Evolutionary conservation across 345 rosid genomes (phyloP).

Genomic region (Gossypium australe): DNA sequence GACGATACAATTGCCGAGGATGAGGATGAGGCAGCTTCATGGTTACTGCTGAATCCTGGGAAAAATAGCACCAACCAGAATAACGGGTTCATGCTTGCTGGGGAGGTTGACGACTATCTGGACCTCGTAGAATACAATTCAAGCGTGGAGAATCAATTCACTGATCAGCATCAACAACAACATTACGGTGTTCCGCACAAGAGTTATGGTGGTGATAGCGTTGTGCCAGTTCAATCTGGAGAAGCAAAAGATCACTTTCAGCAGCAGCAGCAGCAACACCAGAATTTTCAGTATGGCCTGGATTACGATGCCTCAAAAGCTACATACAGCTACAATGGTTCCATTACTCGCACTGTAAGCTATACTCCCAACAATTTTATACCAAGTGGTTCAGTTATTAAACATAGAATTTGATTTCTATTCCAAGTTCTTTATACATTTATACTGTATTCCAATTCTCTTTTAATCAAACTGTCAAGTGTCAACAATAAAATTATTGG

Average conservation of each 20-base stretch:
- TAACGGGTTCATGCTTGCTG: slow-evolving; percentile 55
- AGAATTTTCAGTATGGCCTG: slow-evolving; percentile 40
- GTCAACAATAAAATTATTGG: too few species aligned
- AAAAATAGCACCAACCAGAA: slow-evolving; percentile 31
- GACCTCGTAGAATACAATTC: slow-evolving; percentile 72
- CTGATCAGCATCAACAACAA: slow-evolving; percentile 36
- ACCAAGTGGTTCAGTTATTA: too few species aligned
- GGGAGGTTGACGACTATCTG: slow-evolving; percentile 65
- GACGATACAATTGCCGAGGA: slow-evolving; percentile 33
- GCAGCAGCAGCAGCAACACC: slow-evolving; percentile 32
- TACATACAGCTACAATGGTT: slow-evolving; percentile 41
- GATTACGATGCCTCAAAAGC: slow-evolving; percentile 46
- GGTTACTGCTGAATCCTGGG: slow-evolving; percentile 62
- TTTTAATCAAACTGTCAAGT: too few species aligned
- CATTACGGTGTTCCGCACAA: slow-evolving; percentile 32
- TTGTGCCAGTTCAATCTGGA: slow-evolving; percentile 59
- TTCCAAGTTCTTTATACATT: too few species aligned
- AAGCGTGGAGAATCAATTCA: slow-evolving; percentile 39
- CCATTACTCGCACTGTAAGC: slow-evolving; percentile 52
- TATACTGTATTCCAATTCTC: too few species aligned
- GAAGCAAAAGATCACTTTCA: slow-evolving; percentile 42
- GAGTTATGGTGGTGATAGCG: slow-evolving; percentile 56
- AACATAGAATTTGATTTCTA: too few species aligned
- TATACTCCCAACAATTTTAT: neutral
- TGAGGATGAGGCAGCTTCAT: slow-evolving; percentile 68